Evolutionary conservation across 352 stramenopile genomes (phyloP), one percentile per base, ranked within the genome.

Genomic region (Phytophthora brassicae): DNA sequence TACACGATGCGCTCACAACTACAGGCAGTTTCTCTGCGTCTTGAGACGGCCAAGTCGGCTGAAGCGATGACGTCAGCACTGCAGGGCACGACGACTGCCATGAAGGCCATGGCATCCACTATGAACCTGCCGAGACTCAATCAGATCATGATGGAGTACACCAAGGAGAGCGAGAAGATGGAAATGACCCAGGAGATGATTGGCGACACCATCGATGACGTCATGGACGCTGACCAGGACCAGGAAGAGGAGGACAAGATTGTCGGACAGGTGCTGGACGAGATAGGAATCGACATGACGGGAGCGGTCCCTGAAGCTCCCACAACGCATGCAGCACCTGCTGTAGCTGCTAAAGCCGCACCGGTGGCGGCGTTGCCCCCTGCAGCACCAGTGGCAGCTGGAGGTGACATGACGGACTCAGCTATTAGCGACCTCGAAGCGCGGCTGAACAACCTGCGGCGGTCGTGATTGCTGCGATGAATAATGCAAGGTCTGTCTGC

Each of bases 61-160:
- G 87, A 98, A 61, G 97, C 97, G 35, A 99, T 99, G 85, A 91
- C 85, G n/a, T 87, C 81, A 13, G 85, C 85, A 35, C 68, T 94
- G 41, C 79, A 90, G 59, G 83, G 83, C 62, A 94, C 85, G n/a
- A 92, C 83, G 13, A 89, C 84, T 46, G 85, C 84, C 6, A 89
- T 94, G 75, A 86, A 92, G 67, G 61, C 80, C 16, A 92, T 92
- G 96, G 95, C 93, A 2, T 90, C 96, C 47, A 97, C 96, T 11
- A 99, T 99, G 95, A 90, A 99, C 74, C 77, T 98, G 24, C 94
- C 94, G 13, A 77, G 78, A 17, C 90, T 99, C 22, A 98, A 97
- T 64, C 97, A 99, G 81, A 99, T 99, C 83, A 98, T 99, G 92
- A 92, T 95, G 63, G 95, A 99, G 54, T 99, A 99, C 76, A 96